Base-by-base conservation (phyloP, 2,329 filamentous ascomycete species). In the Diplodia seriata region DNA sequence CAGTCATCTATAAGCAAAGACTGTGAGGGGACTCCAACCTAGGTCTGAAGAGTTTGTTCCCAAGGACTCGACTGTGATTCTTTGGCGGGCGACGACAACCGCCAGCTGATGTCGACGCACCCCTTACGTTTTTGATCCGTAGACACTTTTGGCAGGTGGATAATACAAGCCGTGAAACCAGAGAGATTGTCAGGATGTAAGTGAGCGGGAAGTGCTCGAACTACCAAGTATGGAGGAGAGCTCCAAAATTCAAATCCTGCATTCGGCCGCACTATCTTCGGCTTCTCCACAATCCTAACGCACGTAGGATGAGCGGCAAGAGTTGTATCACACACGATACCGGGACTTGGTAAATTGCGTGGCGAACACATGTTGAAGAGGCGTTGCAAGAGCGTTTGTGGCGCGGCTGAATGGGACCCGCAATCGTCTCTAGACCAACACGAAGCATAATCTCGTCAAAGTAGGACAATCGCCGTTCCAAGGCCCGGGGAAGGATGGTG, bases 371-470 rank as follows among this genome's bases (percentile, higher is more conserved):
- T 47, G 43, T n/a, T 47, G 43, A 36, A 38, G 54, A 56, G 33
- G 54, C 31, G 54, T 38, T n/a, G 54, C 31, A 36, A 29, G 31
- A 53, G 11, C 14, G 11, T 12, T 1, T 53, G 51, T 29, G 18
- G 51, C 51, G 43, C n/a, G 43, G 43, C 43, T 47, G 43, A 47
- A 47, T 3, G 7, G 43, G 43, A 20, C 43, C 43, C 43, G 50
- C 23, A 55, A 20, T 55, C 14, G 51, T 31, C 26, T n/a, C 31
- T n/a, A 31, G 23, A 15, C 29, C 43, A 9, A 47, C 43, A 20
- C 43, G n/a, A 47, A 47, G 43, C 18, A 47, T n/a, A 18, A 38
- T 14, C 54, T 57, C 57, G 50, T 62, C 57, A 62, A 62, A 49
- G 26, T 50, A 47, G 40, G 57, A 50, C 40, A 20, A 12, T 62